Evolutionary conservation across 2,329 filamentous ascomycete species (phyloP).

Genomic region (Arthroderma sp.): DNA sequence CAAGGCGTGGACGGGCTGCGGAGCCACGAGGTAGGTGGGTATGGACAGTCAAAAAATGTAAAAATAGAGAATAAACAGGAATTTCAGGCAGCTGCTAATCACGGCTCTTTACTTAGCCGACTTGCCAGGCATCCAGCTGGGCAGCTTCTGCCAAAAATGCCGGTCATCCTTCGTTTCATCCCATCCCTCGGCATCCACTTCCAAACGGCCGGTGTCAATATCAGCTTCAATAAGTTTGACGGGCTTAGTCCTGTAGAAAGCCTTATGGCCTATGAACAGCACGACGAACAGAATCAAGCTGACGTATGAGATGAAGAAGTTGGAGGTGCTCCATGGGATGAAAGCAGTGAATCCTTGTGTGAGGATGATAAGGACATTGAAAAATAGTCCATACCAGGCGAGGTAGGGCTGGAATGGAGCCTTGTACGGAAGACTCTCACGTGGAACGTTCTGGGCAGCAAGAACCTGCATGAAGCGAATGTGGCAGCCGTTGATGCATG

Average conservation of each 20-base stretch:
- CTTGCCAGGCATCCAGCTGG: no score
- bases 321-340: slow-evolving; percentile 46
- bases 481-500: slow-evolving; percentile 40
- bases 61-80: no score
- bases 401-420: slow-evolving; percentile 52
- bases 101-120: no score
- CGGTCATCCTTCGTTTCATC: no score
- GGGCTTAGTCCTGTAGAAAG: slow-evolving; percentile 23
- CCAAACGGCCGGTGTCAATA: slow-evolving; percentile 28
- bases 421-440: slow-evolving; percentile 46
- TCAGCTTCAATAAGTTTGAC: slow-evolving; percentile 30
- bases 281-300: slow-evolving; percentile 51
- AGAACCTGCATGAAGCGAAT: slow-evolving; percentile 53
- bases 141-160: no score
- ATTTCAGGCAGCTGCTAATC: no score
- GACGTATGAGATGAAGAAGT: slow-evolving; percentile 53
- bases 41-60: no score
- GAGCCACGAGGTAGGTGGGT: no score
- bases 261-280: slow-evolving; percentile 49
- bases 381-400: slow-evolving; percentile 52
- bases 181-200: slow-evolving; percentile 18
- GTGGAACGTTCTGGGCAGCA: slow-evolving; percentile 42
- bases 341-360: slow-evolving; percentile 59
- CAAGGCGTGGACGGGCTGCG: no score
- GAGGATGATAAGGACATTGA: slow-evolving; percentile 50